These are phyloP conservation scores for Globisporangium okanoganense DNA, from an alignment of 352 stramenopile genomes.

Conservation along the genomic window DNA sequence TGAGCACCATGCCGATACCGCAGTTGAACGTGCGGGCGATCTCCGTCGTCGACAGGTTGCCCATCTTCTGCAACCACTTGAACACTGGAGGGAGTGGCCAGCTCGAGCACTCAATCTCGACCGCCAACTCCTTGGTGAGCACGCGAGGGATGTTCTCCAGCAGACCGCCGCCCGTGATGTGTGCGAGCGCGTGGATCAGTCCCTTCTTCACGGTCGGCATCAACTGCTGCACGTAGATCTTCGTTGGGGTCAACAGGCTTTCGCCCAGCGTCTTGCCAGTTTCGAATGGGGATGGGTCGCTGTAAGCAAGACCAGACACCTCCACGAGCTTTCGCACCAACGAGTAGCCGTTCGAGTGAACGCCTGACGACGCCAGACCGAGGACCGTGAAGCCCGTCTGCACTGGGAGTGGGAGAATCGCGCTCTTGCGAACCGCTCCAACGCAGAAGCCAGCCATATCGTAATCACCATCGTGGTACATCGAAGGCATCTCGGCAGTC, in stretches of 20 bases:
- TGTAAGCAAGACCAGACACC: constrained; percentile 82
- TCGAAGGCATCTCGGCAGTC: constrained; percentile 98
- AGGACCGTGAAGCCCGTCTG: constrained; percentile 91
- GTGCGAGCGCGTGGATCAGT: constrained; percentile 91
- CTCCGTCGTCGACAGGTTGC: constrained; percentile 92
- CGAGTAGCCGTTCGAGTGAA: constrained; percentile 99
- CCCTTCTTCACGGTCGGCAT: constrained; percentile 75
- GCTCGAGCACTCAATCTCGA: constrained; percentile 89
- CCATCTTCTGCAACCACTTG: constrained; percentile 95
- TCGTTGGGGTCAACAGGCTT: constrained; percentile 94
- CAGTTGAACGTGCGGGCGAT: constrained; percentile 99
- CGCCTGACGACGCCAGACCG: constrained; percentile 93
- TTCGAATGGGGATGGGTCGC: constrained; percentile 72
- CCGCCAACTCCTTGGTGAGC: constrained; percentile 89
- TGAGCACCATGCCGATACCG: constrained; percentile 98
- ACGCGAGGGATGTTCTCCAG: constrained; percentile 98
- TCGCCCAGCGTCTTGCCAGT: constrained; percentile 89
- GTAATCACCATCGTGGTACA: constrained; percentile 98
- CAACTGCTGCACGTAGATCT: constrained; percentile 96
- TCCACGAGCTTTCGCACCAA: constrained; percentile 97
- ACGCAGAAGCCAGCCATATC: constrained; percentile 99
- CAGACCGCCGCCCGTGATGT: constrained; percentile 98
- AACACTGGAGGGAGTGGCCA: constrained; percentile 95
- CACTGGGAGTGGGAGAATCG: constrained; percentile 87
- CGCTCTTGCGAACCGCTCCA: constrained; percentile 90